Base-by-base conservation (phyloP, 768 basidiomycete species). In the Leccinum longicurvipes region DNA sequence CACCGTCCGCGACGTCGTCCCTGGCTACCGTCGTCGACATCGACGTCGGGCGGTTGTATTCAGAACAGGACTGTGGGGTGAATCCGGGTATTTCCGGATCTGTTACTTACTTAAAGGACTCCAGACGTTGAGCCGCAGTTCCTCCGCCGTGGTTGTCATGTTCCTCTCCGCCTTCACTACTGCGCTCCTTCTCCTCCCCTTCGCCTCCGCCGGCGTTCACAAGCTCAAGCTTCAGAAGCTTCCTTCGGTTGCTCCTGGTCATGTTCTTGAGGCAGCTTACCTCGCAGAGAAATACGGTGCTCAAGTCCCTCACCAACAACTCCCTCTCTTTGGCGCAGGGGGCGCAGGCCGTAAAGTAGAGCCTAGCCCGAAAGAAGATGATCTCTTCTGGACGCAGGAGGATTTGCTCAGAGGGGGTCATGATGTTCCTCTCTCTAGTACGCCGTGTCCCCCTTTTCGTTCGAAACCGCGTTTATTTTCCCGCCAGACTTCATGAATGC, bases 401-500 rank as follows among this genome's bases (percentile, higher is more conserved):
- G 79, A 86, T 48, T 63, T 82, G 56, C 64, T 73, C 57, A 81
- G 85, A 51, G 89, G 84, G 53, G 93, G 92, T 34, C 96, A 98
- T 71, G 73, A 75, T 36, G 90, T 98, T 51, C 96, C 97, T 59
- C 79, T 99, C 45, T 87, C 80, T 66, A 97, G 96, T 63, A 39
- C 12, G 62, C 12, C 0, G 2, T 5, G 10, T 2, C 15, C 24
- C 23, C 50, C 19, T 24, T 19, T 5, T 10, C 23, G 2, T 29
- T 45, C 23, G 29, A 27, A n/a, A 0, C 42, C 39, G n/a, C 25
- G 50, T 34, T 48, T 48, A 57, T 31, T 5, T 21, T 31, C 24
- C 31, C 52, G 21, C 17, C 54, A 97, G 95, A 98, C 79, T 98
- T 92, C 76, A 85, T 95, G 86, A 98, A 98, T 70, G 95, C 97